Base-by-base conservation (phyloP, 371 early-diverging fungal genomes). In the Mucor sp. region DNA sequence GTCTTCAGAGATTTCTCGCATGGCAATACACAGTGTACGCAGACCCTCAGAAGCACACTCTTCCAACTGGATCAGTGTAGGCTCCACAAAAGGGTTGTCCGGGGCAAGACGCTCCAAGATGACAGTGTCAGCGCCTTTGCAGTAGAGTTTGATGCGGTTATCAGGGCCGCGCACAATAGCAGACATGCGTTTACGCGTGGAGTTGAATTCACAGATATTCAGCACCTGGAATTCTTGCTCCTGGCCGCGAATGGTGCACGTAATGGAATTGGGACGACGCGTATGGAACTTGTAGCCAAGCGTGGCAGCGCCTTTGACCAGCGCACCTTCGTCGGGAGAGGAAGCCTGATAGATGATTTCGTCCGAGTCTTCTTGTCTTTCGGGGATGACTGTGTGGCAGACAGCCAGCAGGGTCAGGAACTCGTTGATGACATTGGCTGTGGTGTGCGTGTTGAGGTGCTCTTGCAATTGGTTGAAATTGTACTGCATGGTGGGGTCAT, bases 61-160 rank as follows among this genome's bases (percentile, higher is more conserved):
- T 74, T 95, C 93, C 56, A 95, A 75, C 66, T 93, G 91, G 53
- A 82, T 83, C 62, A 91, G 70, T 6, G 94, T 93, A 0, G 83
- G 68, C 47, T 94, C 95, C 44, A 92, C 89, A 83, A 91, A 94
- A 23, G 89, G 90, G 66, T 91, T 92, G 62, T 85, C 84, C 32
- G 88, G 83, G 4, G 87, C 89, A 66, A 99, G 74, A 9, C 98
- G 87, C 81, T 99, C 99, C 44, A 97, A 71, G 70, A 99, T 98
- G 12, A 99, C 97, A 0, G 97, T 96, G 76, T 99, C 99, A 9
- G 99, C 98, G 39, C 99, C 99, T 74, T 99, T 99, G 74, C 93
- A 93, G 84, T 95, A 97, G 57, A 99, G 78, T 71, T 93, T 92
- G 75, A 99, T 94, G 41, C 90, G 87, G 32, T 95, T 94, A 69